Conservation (phyloP, 352 stramenopile species). For the Phytophthora cajani region DNA sequence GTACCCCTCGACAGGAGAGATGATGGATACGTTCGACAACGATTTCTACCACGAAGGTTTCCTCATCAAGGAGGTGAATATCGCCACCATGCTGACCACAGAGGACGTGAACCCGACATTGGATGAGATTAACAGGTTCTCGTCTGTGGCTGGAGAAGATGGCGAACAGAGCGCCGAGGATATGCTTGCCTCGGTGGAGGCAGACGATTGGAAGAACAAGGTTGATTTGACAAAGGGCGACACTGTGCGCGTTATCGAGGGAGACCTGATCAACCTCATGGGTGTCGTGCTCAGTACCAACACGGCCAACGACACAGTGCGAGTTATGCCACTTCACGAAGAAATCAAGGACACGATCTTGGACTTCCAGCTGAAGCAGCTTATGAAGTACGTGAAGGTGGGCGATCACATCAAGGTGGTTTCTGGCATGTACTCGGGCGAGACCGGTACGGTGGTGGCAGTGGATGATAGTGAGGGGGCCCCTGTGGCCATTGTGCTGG, state of each 20-base stretch:
- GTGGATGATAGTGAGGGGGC: slow-evolving; percentile 86
- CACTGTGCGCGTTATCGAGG: slow-evolving; percentile 89
- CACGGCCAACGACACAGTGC: slow-evolving; percentile 86
- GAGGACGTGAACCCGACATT: slow-evolving; percentile 88
- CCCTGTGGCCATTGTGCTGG: slow-evolving; percentile 87
- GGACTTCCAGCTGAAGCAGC: slow-evolving; percentile 89
- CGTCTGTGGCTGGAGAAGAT: slow-evolving; percentile 62
- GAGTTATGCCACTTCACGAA: slow-evolving; percentile 90
- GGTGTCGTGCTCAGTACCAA: slow-evolving; percentile 91
- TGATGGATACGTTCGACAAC: slow-evolving; percentile 91
- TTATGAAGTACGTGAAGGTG: slow-evolving; percentile 93
- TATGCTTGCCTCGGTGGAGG: slow-evolving; percentile 73
- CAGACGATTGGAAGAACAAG: slow-evolving; percentile 90
- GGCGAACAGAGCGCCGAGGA: slow-evolving; percentile 75
- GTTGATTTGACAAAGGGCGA: slow-evolving; percentile 90
- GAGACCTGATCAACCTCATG: slow-evolving; percentile 91
- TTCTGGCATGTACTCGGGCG: slow-evolving; percentile 87
- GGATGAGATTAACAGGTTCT: slow-evolving; percentile 92
- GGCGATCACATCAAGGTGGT: slow-evolving; percentile 93
- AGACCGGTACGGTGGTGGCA: slow-evolving; percentile 90
- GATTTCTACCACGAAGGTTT: slow-evolving; percentile 91
- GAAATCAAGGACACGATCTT: slow-evolving; percentile 92
- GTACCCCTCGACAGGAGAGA: slow-evolving; percentile 76
- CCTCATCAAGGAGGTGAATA: slow-evolving; percentile 89
- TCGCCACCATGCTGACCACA: slow-evolving; percentile 83